Percentiles rank a stretch among this genome's conserved stretches.
Evolutionary conservation across 1,139 yeast species (phyloP).

Genomic region (Geotrichum candidum): DNA sequence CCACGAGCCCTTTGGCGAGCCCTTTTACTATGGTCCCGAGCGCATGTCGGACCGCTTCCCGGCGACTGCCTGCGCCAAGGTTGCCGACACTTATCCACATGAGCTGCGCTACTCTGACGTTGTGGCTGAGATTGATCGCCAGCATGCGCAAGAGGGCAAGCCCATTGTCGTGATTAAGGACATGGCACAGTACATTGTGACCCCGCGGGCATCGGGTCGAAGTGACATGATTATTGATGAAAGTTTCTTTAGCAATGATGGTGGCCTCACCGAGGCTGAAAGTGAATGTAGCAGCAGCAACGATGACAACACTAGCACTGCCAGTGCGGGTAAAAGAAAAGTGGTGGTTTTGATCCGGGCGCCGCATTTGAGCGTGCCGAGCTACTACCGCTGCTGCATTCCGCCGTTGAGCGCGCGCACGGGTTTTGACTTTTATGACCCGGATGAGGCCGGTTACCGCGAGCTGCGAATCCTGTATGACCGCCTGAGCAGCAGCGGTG

Average conservation of each 20-base stretch:
- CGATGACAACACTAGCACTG: slow-evolving; percentile 22
- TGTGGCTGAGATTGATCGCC: slow-evolving; percentile 15
- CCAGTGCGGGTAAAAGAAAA: slow-evolving; percentile 20
- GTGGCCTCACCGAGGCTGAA: slow-evolving; percentile 21
- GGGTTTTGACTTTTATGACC: slow-evolving; percentile 28
- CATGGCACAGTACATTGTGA: slow-evolving; percentile 31
- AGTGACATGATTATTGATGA: background rate
- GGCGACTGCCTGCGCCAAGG: slow-evolving; percentile 16
- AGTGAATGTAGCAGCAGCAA: slow-evolving; percentile 1
- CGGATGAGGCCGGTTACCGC: slow-evolving; percentile 29
- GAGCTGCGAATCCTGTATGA: slow-evolving; percentile 30
- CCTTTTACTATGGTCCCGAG: slow-evolving; percentile 30
- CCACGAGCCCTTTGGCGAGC: slow-evolving; percentile 32
- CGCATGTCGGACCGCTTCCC: slow-evolving; percentile 26
- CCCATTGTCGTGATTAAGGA: slow-evolving; percentile 27
- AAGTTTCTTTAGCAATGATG: background rate
- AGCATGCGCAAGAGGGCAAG: slow-evolving; percentile 6
- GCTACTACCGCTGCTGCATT: slow-evolving; percentile 30
- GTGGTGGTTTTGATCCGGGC: slow-evolving; percentile 29
- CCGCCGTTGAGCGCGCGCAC: slow-evolving; percentile 28
- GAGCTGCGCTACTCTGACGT: slow-evolving; percentile 23
- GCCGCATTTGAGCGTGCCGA: slow-evolving; percentile 30
- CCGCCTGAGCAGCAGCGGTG: slow-evolving; percentile 16
- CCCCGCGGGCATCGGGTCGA: slow-evolving; percentile 17
- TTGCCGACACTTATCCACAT: slow-evolving; percentile 15